Evolutionary conservation across 2,329 filamentous ascomycete species (phyloP).

Genomic region (Colletotrichum acutatum): DNA sequence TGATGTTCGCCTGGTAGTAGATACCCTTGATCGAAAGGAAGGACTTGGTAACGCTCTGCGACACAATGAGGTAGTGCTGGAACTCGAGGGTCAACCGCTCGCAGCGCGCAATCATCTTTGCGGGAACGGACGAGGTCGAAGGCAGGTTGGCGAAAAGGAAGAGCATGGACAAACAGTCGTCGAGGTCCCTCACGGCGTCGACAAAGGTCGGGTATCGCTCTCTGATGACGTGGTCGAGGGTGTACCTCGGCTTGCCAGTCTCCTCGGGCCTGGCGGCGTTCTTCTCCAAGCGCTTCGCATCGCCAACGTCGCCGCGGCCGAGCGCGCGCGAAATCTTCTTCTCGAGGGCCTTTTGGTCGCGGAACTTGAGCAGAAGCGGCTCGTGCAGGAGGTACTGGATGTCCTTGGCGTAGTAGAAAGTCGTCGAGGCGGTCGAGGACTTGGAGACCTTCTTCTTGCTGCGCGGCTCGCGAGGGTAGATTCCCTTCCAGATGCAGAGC

Average conservation of each 20-base stretch:
- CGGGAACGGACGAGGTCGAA: slow-evolving; percentile 86
- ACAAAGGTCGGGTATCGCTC: slow-evolving; percentile 98
- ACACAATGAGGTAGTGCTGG: slow-evolving; percentile 95
- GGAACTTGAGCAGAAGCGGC: slow-evolving; percentile 92
- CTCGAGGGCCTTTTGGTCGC: slow-evolving; percentile 94
- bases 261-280: slow-evolving; percentile 91
- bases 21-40: slow-evolving; percentile 99
- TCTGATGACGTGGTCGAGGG: slow-evolving; percentile 95
- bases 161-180: slow-evolving; percentile 96
- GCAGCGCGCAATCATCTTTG: slow-evolving; percentile 95
- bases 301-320: slow-evolving; percentile 88
- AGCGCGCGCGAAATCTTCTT: slow-evolving; percentile 97
- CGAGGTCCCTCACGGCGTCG: slow-evolving; percentile 92
- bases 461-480: slow-evolving; percentile 96
- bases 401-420: slow-evolving; percentile 92
- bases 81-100: slow-evolving; percentile 95
- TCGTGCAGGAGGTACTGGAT: slow-evolving; percentile 99
- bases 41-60: slow-evolving; percentile 91
- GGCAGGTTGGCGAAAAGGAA: slow-evolving; percentile 98
- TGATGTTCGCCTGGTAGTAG: slow-evolving; percentile 97
- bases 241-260: slow-evolving; percentile 89
- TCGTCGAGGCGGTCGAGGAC: slow-evolving; percentile 88
- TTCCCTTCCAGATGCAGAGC: slow-evolving; percentile 99
- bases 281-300: slow-evolving; percentile 86
- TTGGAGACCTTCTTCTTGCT: slow-evolving; percentile 98